phyloP scores from a whole-genome alignment of 306 rosid species.

The Cucurbita ficifolia region DNA sequence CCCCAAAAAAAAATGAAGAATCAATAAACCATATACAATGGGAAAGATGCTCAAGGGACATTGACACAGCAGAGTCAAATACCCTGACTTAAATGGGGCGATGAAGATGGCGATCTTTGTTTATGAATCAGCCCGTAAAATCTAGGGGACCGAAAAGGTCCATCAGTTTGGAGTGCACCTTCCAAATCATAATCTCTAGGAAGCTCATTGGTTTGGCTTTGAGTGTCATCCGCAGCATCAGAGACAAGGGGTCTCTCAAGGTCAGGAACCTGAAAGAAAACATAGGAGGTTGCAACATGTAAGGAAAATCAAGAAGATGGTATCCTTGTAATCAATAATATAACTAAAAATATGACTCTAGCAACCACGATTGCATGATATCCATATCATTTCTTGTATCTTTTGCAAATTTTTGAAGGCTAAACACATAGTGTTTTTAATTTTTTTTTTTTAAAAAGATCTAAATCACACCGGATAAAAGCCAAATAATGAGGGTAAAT shows the following conservation, averaged over 20 bases:
- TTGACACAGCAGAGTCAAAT: neutral
- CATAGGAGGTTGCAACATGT: neutral
- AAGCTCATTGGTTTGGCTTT: constrained; percentile 29
- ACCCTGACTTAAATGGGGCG: constrained; percentile 36
- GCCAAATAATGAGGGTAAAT: neutral
- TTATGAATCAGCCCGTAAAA: constrained; percentile 50
- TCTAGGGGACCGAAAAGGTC: constrained; percentile 44
- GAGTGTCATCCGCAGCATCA: constrained; percentile 21
- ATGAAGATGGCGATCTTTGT: constrained; percentile 36
- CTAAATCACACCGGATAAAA: neutral
- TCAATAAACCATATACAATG: neutral
- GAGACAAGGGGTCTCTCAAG: constrained; percentile 73
- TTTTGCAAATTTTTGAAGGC: neutral
- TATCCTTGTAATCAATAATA: neutral
- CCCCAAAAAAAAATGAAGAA: neutral
- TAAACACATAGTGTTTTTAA: neutral
- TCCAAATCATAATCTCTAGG: constrained; percentile 70
- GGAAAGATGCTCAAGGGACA: neutral
- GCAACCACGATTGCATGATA: neutral
- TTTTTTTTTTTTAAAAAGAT: neutral
- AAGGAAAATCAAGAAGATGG: neutral
- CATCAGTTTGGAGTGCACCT: constrained; percentile 62
- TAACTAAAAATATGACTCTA: neutral
- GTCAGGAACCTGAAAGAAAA: constrained; percentile 30
- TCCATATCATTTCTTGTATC: neutral